phyloP scores from a whole-genome alignment of 1,284 basidiomycete genomes.

The Ustilago bromivora region DNA sequence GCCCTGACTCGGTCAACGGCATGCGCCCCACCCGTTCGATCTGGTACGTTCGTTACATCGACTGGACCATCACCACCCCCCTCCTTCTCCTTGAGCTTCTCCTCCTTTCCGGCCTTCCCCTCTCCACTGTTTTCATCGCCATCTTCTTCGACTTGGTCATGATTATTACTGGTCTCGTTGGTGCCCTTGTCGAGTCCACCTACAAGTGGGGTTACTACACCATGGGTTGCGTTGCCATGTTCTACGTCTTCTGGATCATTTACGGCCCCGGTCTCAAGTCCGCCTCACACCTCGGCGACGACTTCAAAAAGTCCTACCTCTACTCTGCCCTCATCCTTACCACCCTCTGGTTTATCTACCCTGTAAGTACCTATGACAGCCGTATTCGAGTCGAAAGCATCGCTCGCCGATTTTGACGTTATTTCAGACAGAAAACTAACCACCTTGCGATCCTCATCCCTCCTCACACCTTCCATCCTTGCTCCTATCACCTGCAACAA shows the following conservation, averaged over 20 bases:
- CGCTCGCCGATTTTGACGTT: too few relatives aligned
- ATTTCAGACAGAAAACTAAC: conserved; percentile 4
- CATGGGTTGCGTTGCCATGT: conserved; percentile 72
- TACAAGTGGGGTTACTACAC: conserved; percentile 74
- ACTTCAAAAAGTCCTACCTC: conserved; percentile 71
- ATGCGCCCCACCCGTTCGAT: conserved; percentile 72
- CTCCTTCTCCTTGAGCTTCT: conserved; percentile 74
- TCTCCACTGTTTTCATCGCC: conserved; percentile 74
- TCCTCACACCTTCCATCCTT: conserved; percentile 56
- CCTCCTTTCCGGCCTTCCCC: conserved; percentile 74
- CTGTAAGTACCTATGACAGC: conserved; percentile 2
- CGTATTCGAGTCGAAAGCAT: background rate
- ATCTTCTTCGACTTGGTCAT: conserved; percentile 73
- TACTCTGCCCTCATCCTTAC: conserved; percentile 67
- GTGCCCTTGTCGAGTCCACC: conserved; percentile 72
- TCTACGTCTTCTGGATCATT: conserved; percentile 70
- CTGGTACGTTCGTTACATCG: conserved; percentile 72
- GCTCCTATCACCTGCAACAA: conserved; percentile 72
- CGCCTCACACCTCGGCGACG: conserved; percentile 70
- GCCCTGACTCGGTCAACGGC: conserved; percentile 34
- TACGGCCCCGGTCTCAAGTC: conserved; percentile 68
- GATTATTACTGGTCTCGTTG: conserved; percentile 74
- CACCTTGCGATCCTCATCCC: background rate
- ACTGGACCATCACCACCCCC: conserved; percentile 74
- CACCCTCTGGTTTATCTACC: conserved; percentile 58